Conservation (phyloP, 768 basidiomycete genomes). For the Boletus tylopilopsis region DNA sequence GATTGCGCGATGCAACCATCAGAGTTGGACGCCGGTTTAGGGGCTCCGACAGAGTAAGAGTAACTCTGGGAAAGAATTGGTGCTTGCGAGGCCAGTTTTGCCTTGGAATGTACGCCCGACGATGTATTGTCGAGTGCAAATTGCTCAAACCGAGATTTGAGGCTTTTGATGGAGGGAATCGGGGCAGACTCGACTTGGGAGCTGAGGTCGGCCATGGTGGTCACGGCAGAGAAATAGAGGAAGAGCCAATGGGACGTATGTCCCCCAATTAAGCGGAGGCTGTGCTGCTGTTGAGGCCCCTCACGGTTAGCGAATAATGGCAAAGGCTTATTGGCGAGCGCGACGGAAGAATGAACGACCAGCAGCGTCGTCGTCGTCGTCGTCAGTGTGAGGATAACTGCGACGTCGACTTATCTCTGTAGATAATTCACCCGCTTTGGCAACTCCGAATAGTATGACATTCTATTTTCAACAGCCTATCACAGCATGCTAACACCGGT, state of each 20-base stretch:
- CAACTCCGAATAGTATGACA: not conserved
- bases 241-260: slow-evolving; percentile 5
- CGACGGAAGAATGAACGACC: not conserved
- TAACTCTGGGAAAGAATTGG: slow-evolving; percentile 8
- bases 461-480: not conserved
- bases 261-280: not conserved
- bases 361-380: slow-evolving; percentile 11
- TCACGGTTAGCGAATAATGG: not conserved
- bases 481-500: too few relatives aligned
- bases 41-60: slow-evolving; percentile 15
- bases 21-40: slow-evolving; percentile 31
- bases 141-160: slow-evolving; percentile 70
- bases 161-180: slow-evolving; percentile 61
- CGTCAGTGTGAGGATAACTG: not conserved
- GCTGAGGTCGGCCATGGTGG: slow-evolving; percentile 15
- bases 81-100: not conserved
- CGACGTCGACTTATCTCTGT: not conserved
- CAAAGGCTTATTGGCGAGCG: not conserved
- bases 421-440: not conserved
- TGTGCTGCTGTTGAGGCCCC: not conserved
- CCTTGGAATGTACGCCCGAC: not conserved
- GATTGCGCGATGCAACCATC: slow-evolving; percentile 16
- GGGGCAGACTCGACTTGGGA: slow-evolving; percentile 49
- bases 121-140: slow-evolving; percentile 43
- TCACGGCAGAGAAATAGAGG: not conserved